Evolutionary conservation across 73 alveolate species (phyloP), one percentile per base, ranked within the genome.

Genomic region (Uronychia setigera): DNA sequence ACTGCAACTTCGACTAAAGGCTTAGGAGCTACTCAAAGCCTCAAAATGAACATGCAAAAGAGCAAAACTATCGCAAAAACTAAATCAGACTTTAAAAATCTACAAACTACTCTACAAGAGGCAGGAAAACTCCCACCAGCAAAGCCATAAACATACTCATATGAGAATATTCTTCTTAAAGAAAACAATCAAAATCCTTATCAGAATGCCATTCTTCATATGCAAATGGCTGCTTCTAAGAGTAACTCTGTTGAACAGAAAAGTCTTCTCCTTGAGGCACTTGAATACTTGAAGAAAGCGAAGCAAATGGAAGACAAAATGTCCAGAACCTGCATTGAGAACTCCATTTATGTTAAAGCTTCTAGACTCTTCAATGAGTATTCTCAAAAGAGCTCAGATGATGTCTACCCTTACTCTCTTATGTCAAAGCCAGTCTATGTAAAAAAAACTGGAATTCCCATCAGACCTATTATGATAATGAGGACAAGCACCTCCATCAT

Each of bases 81-180:
- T 27, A 94, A 94, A 91, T 82, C 88, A 26, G 97, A 97, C 87
- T 91, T 95, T 88, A 80, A 86, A 76, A 92, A 94, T 80, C 86
- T 97, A 77, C 94, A 97, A 89, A 90, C 93, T 34, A 93, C 97
- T 0, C 86, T 97, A 13, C 93, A 97, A 90, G 98, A 97, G 57
- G 99, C 98, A 57, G 99, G 99, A 28, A 94, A 97, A 85, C 84
- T 96, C 0, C 58, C 94, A 35, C 98, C 99, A 14, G 97, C 97
- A n/a, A 95, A 95, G 26, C 99, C 99, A 32, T 87, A 92, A 80
- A 89, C 92, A n/a, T 76, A 93, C 28, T 46, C 90, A 35, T 93
- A 81, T 84, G 98, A 93, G 79, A 87, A 92, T n/a, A 78, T 67
- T 60, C 80, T 93, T 1, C 88, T 86, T n/a, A 74, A 89, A 33